Evolutionary conservation across 2,329 filamentous ascomycete species (phyloP).

Genomic region (Alternaria arborescens): DNA sequence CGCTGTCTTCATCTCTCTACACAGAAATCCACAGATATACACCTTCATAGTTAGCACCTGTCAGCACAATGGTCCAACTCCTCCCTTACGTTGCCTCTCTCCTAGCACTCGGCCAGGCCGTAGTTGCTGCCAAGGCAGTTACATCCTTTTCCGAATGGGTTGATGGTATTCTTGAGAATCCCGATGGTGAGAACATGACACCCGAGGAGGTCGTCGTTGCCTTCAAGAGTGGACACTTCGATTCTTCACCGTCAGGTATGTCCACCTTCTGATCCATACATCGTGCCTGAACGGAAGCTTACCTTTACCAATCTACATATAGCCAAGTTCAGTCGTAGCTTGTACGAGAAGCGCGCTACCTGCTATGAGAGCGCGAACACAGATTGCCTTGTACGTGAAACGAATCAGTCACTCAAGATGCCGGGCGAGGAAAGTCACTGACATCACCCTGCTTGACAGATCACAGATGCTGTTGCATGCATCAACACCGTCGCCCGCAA

Average conservation of each 20-base stretch:
- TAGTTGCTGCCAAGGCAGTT: constrained; percentile 19
- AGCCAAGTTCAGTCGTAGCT: constrained; percentile 18
- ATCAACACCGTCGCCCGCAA: constrained; percentile 22
- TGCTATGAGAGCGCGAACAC: constrained; percentile 14
- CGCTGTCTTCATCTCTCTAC: neutral
- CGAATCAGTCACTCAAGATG: neutral
- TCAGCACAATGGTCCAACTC: constrained; percentile 20
- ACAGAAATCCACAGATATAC: neutral
- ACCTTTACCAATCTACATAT: neutral
- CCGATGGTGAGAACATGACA: constrained; percentile 23
- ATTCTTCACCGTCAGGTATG: constrained; percentile 17
- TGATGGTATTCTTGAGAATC: constrained; percentile 21
- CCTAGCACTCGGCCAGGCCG: constrained; percentile 19
- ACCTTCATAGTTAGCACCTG: constrained; percentile 2
- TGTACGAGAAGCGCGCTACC: constrained; percentile 18
- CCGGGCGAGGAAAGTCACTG: constrained; percentile 5
- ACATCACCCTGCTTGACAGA: constrained; percentile 13
- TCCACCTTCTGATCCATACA: neutral
- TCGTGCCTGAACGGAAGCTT: constrained; percentile 9
- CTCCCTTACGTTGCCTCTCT: constrained; percentile 19
- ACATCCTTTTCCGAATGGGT: constrained; percentile 24
- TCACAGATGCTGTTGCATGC: constrained; percentile 21
- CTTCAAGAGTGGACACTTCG: constrained; percentile 18
- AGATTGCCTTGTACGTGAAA: constrained; percentile 17
- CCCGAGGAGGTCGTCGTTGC: constrained; percentile 22